Base-by-base conservation (phyloP, 1,284 basidiomycete genomes). In the Ceratobasidium sp. region DNA sequence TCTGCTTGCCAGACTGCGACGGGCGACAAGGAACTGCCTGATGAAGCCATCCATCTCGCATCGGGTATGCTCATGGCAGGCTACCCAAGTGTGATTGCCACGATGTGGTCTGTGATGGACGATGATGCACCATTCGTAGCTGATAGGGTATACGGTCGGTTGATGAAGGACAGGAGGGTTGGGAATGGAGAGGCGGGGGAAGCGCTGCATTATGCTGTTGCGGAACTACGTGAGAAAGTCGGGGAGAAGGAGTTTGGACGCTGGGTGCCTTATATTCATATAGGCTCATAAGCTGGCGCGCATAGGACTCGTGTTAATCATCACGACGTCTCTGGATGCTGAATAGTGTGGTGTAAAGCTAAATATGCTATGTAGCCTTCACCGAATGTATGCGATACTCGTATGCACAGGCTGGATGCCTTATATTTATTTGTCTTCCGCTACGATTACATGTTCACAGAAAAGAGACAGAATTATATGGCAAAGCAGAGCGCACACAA, bases 1-100 rank as follows among this genome's bases (percentile, higher is more conserved):
- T 62, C 59, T 21, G 59, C 59, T n/a, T 67, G 64, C 46, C 36
- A 67, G 33, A 56, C 64, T 16, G 64, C 64, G 13, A 49, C 41
- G 21, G 59, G 59, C 2, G 29, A 62, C 21, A 25, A 36, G 13
- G 25, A 41, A 14, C 30, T 62, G 2, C 47, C 59, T 16, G 59
- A 52, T 5, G 59, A 62, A 27, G 59, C 59, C 19, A 23, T 52
- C 8, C 59, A 62, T 23, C 36, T 62, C 19, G 46, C 59, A 16
- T 27, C 59, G 1, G 47, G 59, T 1, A 62, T 62, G 64, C 36
- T 62, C 3, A 41, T 62, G 30, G 59, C 59, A 2, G 59, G 59
- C 5, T 62, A 36, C 42, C 19, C 29, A 8, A 62, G 46, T 2
- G 59, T 62, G 16, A 60, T 60, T n/a, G 58, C 27, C 2, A 49